phyloP scores from a whole-genome alignment of 768 basidiomycete genomes.

The Russula ochroleuca region DNA sequence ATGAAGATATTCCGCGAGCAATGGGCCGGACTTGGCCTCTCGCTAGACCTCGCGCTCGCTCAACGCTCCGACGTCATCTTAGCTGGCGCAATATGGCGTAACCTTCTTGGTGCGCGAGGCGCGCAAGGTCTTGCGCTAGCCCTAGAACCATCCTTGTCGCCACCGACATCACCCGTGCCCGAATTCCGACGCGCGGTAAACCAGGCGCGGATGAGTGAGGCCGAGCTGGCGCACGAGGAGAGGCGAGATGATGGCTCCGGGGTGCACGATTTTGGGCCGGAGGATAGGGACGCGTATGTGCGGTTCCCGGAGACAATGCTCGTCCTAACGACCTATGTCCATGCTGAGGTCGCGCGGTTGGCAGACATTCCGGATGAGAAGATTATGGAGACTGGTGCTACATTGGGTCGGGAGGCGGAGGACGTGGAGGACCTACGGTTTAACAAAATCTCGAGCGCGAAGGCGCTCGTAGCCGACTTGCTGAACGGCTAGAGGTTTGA shows the following conservation, averaged over 20 bases:
- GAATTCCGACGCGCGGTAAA: constrained; percentile 62
- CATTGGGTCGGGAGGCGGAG: constrained; percentile 20
- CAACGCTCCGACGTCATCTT: constrained; percentile 70
- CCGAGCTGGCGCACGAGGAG: constrained; percentile 50
- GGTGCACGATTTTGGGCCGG: constrained; percentile 61
- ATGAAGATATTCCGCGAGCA: constrained; percentile 93
- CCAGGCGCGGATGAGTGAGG: constrained; percentile 52
- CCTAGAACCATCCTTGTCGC: not conserved
- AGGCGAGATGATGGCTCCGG: constrained; percentile 62
- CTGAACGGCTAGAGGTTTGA: not conserved
- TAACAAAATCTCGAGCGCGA: constrained; percentile 15
- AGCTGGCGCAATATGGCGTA: constrained; percentile 87
- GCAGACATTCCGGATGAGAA: constrained; percentile 22
- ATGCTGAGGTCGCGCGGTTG: constrained; percentile 21
- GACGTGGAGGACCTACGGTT: constrained; percentile 21
- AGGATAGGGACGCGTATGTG: constrained; percentile 63
- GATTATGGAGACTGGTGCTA: constrained; percentile 7
- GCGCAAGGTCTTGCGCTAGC: constrained; percentile 57
- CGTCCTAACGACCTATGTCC: constrained; percentile 44
- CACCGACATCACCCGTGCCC: constrained; percentile 24
- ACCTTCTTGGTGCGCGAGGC: constrained; percentile 81
- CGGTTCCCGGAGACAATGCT: constrained; percentile 73
- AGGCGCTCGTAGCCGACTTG: constrained; percentile 4
- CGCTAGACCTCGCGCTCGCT: constrained; percentile 74
- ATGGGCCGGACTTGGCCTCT: constrained; percentile 77